phyloP scores from a whole-genome alignment of 768 basidiomycete species.

The Sistotremastrum niveocremeum region DNA sequence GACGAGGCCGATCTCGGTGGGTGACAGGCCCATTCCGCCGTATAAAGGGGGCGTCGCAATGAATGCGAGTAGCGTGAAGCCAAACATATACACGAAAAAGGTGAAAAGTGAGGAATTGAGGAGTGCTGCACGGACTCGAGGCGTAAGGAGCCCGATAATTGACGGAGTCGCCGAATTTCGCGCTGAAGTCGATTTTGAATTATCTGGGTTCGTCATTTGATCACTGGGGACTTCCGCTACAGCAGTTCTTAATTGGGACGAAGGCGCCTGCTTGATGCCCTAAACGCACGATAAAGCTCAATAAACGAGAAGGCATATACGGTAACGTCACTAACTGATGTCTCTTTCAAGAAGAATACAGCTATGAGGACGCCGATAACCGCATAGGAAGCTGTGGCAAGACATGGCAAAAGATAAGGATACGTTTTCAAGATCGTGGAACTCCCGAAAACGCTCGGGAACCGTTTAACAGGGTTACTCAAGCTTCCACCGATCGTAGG shows the following conservation, averaged over 20 bases:
- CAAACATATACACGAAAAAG: constrained; percentile 51
- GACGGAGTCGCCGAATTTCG: constrained; percentile 30
- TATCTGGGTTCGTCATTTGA: too few species aligned
- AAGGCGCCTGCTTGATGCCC: constrained; percentile 43
- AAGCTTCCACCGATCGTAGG: constrained; percentile 47
- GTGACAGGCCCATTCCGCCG: constrained; percentile 25
- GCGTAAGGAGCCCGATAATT: constrained; percentile 35
- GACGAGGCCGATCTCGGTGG: constrained; percentile 22
- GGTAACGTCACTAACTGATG: too few species aligned
- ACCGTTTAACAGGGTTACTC: constrained; percentile 42
- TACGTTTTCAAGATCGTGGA: constrained; percentile 36
- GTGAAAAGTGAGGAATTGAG: constrained; percentile 57
- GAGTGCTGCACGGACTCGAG: constrained; percentile 44
- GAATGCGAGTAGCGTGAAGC: constrained; percentile 56
- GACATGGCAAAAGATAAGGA: constrained; percentile 37
- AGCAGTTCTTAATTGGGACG: constrained; percentile 50
- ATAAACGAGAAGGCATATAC: constrained; percentile 48
- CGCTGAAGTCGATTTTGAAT: constrained; percentile 66
- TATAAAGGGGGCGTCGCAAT: constrained; percentile 28
- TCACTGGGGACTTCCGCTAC: constrained; percentile 16
- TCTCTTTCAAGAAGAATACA: constrained; percentile 31
- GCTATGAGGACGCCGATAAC: constrained; percentile 23
- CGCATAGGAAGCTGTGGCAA: constrained; percentile 22
- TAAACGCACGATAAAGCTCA: constrained; percentile 51
- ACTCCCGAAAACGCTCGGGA: constrained; percentile 32